phyloP scores from a whole-genome alignment of 2,329 filamentous ascomycete species.

The Beauveria medogensis region DNA sequence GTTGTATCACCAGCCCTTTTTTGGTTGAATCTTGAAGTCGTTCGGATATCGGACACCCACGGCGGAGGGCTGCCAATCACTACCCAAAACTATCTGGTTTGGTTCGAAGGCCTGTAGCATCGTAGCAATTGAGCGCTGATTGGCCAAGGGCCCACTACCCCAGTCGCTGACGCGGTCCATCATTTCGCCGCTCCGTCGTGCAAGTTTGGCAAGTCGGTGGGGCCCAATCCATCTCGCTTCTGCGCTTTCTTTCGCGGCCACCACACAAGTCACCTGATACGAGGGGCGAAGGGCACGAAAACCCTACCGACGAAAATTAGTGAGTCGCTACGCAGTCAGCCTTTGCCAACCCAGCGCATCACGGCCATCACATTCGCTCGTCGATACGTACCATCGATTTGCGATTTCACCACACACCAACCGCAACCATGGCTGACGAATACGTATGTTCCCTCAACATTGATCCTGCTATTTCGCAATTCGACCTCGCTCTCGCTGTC shows the following conservation, averaged over 20 bases:
- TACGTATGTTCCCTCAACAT: constrained; percentile 57
- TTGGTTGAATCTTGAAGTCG: background rate
- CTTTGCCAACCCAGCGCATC: constrained; percentile 22
- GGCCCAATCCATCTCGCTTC: background rate
- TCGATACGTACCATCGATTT: constrained; percentile 35
- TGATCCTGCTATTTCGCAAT: background rate
- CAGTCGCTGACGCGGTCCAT: background rate
- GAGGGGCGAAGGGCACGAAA: constrained; percentile 31
- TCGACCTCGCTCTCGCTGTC: constrained; percentile 1
- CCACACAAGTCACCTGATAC: constrained; percentile 24
- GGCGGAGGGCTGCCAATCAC: background rate
- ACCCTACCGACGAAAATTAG: constrained; percentile 32
- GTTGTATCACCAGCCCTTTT: background rate
- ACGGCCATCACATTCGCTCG: constrained; percentile 29
- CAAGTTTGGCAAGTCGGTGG: background rate
- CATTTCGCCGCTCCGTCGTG: background rate
- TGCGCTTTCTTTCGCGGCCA: background rate
- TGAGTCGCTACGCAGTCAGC: constrained; percentile 9
- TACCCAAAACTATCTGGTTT: background rate
- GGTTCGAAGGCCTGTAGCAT: background rate
- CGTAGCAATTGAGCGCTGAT: background rate
- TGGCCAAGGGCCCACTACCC: background rate
- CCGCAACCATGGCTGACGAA: constrained; percentile 76
- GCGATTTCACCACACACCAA: constrained; percentile 35
- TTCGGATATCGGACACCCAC: background rate